Conservation (phyloP, 176 grass and related monocot species). For the Ensete glaucum region DNA sequence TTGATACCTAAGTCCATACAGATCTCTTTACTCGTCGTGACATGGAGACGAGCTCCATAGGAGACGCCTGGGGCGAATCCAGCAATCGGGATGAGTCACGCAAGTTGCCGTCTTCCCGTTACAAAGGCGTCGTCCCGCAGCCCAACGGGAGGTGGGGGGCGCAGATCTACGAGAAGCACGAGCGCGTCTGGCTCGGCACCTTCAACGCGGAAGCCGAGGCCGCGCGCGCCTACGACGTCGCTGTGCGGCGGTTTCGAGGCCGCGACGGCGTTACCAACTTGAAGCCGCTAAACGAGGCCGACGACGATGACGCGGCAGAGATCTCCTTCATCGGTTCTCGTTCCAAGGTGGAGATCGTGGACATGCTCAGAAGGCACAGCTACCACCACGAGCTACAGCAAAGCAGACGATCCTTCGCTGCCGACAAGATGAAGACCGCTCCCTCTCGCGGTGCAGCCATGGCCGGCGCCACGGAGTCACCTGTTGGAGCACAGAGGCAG, state of each 20-base stretch:
- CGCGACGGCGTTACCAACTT: not conserved
- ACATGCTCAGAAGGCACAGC: slow-evolving; percentile 2
- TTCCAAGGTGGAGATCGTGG: not conserved
- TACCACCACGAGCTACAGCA: not conserved
- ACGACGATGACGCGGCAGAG: not conserved
- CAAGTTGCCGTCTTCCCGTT: slow-evolving; percentile 55
- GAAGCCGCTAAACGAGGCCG: not conserved
- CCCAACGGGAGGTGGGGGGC: slow-evolving; percentile 91
- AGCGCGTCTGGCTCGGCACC: slow-evolving; percentile 93
- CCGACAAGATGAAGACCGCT: not conserved
- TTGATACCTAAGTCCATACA: not conserved
- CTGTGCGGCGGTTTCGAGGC: slow-evolving; percentile 22
- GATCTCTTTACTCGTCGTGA: no score
- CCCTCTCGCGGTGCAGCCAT: not conserved
- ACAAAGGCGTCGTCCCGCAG: slow-evolving; percentile 95
- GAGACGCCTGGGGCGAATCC: not conserved
- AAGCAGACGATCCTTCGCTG: not conserved
- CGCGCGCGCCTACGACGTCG: slow-evolving; percentile 72
- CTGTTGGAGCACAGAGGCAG: not conserved
- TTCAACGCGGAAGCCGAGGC: slow-evolving; percentile 41
- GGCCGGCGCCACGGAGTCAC: not conserved
- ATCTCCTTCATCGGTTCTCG: not conserved
- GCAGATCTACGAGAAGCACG: slow-evolving; percentile 95
- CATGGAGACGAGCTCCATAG: slow-evolving; percentile 5
- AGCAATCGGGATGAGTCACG: not conserved